These are phyloP conservation scores for Claviceps paspali DNA, from an alignment of 2,329 filamentous ascomycete species.

Conservation along the genomic window DNA sequence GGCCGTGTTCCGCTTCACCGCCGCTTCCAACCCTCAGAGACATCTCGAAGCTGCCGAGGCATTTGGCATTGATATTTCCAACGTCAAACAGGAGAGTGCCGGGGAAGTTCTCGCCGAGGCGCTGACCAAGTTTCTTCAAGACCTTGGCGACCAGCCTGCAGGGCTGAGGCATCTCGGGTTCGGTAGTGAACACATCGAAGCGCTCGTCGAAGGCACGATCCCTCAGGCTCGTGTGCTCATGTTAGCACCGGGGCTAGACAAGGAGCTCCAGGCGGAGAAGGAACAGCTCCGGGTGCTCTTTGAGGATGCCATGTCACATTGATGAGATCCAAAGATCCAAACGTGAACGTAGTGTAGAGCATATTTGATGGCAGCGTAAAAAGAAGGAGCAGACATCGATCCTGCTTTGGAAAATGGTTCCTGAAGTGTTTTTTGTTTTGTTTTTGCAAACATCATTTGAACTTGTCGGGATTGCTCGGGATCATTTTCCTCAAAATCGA, in stretches of 20 bases:
- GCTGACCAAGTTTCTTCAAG: slow-evolving; percentile 62
- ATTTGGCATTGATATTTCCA: slow-evolving; percentile 79
- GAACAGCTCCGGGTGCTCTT: slow-evolving; percentile 57
- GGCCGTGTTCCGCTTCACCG: slow-evolving; percentile 88
- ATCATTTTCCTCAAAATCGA: slow-evolving; percentile 53
- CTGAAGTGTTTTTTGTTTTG: too few relatives aligned
- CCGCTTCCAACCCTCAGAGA: slow-evolving; percentile 76
- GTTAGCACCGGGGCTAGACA: slow-evolving; percentile 69
- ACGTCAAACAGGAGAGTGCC: slow-evolving; percentile 77
- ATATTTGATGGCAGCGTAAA: background rate
- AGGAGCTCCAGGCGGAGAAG: slow-evolving; percentile 53
- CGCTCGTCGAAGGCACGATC: slow-evolving; percentile 82
- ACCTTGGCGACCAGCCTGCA: slow-evolving; percentile 77
- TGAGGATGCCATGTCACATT: slow-evolving; percentile 38
- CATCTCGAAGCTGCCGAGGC: slow-evolving; percentile 79
- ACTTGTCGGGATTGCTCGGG: slow-evolving; percentile 42
- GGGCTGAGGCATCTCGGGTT: slow-evolving; percentile 80
- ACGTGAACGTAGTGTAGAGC: background rate
- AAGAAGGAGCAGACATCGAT: background rate
- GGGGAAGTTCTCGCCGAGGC: slow-evolving; percentile 81
- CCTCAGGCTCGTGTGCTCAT: slow-evolving; percentile 83
- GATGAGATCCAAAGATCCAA: slow-evolving; percentile 5
- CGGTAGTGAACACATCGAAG: slow-evolving; percentile 56
- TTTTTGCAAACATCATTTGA: slow-evolving; percentile 20
- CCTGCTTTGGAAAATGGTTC: background rate